phyloP scores from a whole-genome alignment of 2,329 filamentous ascomycete species.

The Epicoccum nigrum region DNA sequence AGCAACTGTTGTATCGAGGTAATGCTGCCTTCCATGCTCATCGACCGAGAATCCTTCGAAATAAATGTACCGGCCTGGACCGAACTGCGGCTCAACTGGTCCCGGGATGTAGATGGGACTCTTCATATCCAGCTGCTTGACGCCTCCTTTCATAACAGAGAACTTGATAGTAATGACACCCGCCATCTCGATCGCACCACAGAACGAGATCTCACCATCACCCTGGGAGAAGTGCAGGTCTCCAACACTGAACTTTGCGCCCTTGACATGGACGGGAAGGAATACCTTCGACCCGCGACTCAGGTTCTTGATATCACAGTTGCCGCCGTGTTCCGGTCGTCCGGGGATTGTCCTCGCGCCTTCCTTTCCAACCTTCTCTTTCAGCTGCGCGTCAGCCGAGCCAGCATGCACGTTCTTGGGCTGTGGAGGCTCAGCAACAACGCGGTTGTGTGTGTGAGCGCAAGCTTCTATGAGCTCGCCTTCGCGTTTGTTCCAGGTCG shows the following conservation, averaged over 20 bases:
- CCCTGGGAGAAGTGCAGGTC: slow-evolving; percentile 89
- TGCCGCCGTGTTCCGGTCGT: slow-evolving; percentile 84
- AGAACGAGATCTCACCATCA: slow-evolving; percentile 82
- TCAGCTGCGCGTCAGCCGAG: slow-evolving; percentile 62
- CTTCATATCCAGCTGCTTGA: slow-evolving; percentile 76
- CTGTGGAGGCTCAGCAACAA: slow-evolving; percentile 79
- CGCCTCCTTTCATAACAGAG: slow-evolving; percentile 81
- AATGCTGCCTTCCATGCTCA: slow-evolving; percentile 86
- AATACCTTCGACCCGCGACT: slow-evolving; percentile 81
- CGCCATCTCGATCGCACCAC: slow-evolving; percentile 86
- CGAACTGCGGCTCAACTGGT: slow-evolving; percentile 86
- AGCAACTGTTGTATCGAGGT: slow-evolving; percentile 82
- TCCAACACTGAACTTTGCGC: slow-evolving; percentile 88
- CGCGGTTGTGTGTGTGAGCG: slow-evolving; percentile 65
- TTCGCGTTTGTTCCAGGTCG: slow-evolving; percentile 84
- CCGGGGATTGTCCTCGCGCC: slow-evolving; percentile 86
- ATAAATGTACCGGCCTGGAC: slow-evolving; percentile 79
- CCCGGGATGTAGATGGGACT: slow-evolving; percentile 85
- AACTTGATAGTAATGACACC: slow-evolving; percentile 91
- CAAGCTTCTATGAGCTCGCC: slow-evolving; percentile 74
- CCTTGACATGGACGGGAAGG: slow-evolving; percentile 82
- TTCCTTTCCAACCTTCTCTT: slow-evolving; percentile 72
- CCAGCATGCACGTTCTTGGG: slow-evolving; percentile 77
- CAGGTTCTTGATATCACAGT: slow-evolving; percentile 91
- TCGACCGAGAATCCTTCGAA: slow-evolving; percentile 93